Evolutionary conservation across 768 basidiomycete genomes (phyloP).

Genomic region (Mycena alexandri): DNA sequence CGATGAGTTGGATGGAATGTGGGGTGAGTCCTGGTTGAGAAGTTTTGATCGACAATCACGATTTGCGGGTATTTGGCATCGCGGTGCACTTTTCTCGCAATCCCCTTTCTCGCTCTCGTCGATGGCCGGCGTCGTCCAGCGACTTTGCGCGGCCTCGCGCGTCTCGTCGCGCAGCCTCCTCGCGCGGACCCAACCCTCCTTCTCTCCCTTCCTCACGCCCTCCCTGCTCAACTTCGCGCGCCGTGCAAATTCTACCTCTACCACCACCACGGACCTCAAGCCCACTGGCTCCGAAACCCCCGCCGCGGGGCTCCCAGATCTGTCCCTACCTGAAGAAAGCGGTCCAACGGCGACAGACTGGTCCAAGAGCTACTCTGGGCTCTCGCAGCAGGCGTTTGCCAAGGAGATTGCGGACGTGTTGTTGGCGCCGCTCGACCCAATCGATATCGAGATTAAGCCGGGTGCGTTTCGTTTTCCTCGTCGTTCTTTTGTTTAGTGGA

Average conservation of each 20-base stretch:
- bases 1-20: too few species aligned
- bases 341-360: constrained; percentile 70
- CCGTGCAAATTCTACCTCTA: constrained; percentile 5
- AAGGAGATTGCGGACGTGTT: constrained; percentile 80
- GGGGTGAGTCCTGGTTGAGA: too few species aligned
- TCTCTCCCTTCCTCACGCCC: neutral
- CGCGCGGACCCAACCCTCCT: neutral
- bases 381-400: constrained; percentile 82
- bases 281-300: constrained; percentile 7
- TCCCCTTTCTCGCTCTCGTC: neutral
- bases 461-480: constrained; percentile 60
- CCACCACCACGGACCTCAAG: constrained; percentile 21
- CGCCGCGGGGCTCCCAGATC: constrained; percentile 16
- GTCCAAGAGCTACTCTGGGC: constrained; percentile 88
- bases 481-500: too few species aligned
- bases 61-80: too few species aligned
- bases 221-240: neutral
- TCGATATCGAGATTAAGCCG: constrained; percentile 94
- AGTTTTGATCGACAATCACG: too few species aligned
- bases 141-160: constrained; percentile 19
- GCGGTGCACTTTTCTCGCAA: too few species aligned
- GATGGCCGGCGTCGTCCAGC: constrained; percentile 15
- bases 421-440: constrained; percentile 77
- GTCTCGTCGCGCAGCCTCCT: constrained; percentile 13
- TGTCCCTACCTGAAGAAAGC: constrained; percentile 36